Base-by-base conservation (phyloP, 2,329 filamentous ascomycete species). In the Colletotrichum magnum region DNA sequence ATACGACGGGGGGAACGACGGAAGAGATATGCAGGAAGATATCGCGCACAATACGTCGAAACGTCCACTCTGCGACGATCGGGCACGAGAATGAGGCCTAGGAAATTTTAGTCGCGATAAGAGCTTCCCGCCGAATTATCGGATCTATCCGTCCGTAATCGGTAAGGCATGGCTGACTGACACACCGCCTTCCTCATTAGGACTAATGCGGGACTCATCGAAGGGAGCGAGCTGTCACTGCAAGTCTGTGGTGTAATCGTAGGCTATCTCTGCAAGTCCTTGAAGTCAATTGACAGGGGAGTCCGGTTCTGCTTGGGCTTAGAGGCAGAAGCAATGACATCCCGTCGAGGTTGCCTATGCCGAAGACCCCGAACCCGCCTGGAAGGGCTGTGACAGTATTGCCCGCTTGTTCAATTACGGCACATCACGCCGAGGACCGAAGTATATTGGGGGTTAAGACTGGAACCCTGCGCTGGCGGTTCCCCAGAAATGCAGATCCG, bases 61-160 rank as follows among this genome's bases (percentile, higher is more conserved):
- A 47, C 24, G 63, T 58, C 21, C 21, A 24, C 21, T 24, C 50
- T 26, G 41, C 56, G 52, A 58, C 12, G 26, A 26, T 9, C 24
- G 26, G 58, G 18, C 9, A 32, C 53, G 41, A 57, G 54, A 39
- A 24, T 65, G 53, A 59, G 54, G 65, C 65, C 56, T 58, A 63
- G 57, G 68, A 70, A 70, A 63, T 70, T 70, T 70, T 70, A 65
- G 62, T 51, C 50, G 63, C 68, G 68, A 70, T 70, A 70, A 70
- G 64, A 70, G 68, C 68, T 70, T 39, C 50, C 12, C 57, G 67
- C 47, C 41, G 64, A 57, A 62, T 68, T 68, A 68, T 70, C 68
- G 68, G 63, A 68, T 41, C 54, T 60, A 56, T 32, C 41, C 43
- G 61, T 65, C 66, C 66, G 28, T 12, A 60, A 65, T 16, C 5